Evolutionary conservation across 2,329 filamentous ascomycete genomes (phyloP).

Genomic region (Nemania diffusa): DNA sequence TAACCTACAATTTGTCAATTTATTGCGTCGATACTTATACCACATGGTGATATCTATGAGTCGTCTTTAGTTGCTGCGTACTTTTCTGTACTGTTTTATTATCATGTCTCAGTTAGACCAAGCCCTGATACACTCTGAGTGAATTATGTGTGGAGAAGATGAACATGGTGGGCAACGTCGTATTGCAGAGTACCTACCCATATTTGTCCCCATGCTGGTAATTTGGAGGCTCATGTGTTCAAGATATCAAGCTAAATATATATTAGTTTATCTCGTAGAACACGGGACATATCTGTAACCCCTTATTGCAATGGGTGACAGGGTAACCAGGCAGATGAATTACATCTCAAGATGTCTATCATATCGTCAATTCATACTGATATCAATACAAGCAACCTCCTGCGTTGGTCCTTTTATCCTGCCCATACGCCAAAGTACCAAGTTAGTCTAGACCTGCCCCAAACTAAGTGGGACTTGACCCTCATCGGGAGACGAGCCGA

Average conservation of each 20-base stretch:
- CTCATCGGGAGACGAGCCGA: slow-evolving; percentile 21
- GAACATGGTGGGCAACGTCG: too few relatives aligned
- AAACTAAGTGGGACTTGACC: slow-evolving; percentile 35
- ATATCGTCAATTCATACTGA: slow-evolving; percentile 26
- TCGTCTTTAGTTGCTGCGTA: neutral
- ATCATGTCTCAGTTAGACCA: too few relatives aligned
- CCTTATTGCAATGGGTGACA: neutral
- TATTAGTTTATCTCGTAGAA: neutral
- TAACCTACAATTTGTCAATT: neutral
- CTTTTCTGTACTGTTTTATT: neutral
- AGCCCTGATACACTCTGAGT: neutral
- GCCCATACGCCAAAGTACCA: slow-evolving; percentile 23
- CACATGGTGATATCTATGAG: neutral
- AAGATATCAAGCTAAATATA: neutral
- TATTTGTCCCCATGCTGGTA: neutral
- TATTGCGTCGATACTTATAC: neutral
- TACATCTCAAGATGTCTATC: slow-evolving; percentile 5
- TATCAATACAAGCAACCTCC: slow-evolving; percentile 20
- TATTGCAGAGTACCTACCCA: too few relatives aligned
- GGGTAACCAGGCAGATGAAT: neutral
- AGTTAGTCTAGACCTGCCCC: slow-evolving; percentile 22
- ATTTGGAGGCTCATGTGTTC: neutral
- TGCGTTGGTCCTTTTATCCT: slow-evolving; percentile 23
- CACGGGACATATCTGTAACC: neutral
- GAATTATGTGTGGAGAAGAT: neutral